Conservation (phyloP, 2,329 filamentous ascomycete genomes). For the Zymoseptoria crescenta region DNA sequence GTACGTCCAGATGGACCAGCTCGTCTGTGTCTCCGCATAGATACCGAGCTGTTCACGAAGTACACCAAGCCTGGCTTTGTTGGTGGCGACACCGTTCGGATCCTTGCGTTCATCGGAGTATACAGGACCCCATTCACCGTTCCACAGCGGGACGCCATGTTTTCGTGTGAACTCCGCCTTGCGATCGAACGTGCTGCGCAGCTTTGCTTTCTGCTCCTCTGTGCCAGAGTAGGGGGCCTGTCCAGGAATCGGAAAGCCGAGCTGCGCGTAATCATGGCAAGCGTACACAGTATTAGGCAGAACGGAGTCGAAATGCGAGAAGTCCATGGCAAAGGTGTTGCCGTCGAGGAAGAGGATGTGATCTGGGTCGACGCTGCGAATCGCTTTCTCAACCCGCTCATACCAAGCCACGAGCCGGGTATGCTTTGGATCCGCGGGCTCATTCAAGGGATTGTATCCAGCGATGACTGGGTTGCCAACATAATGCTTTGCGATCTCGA, state of each 20-base stretch:
- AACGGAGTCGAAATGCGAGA: slow-evolving; percentile 34
- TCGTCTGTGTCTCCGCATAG: slow-evolving; percentile 45
- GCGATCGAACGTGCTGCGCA: slow-evolving; percentile 39
- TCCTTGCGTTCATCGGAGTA: slow-evolving; percentile 38
- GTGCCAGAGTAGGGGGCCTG: slow-evolving; percentile 34
- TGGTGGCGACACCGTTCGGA: slow-evolving; percentile 31
- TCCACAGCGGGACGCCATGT: slow-evolving; percentile 42
- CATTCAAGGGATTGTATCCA: slow-evolving; percentile 47
- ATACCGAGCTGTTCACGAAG: slow-evolving; percentile 42
- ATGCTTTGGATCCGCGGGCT: slow-evolving; percentile 44
- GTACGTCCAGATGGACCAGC: slow-evolving; percentile 47
- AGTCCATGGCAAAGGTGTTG: slow-evolving; percentile 35
- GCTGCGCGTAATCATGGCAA: slow-evolving; percentile 47
- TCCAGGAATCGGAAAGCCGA: slow-evolving; percentile 43
- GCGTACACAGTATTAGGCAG: slow-evolving; percentile 45
- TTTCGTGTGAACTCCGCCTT: slow-evolving; percentile 43
- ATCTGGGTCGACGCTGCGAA: slow-evolving; percentile 40
- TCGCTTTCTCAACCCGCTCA: slow-evolving; percentile 39
- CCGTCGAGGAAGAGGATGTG: slow-evolving; percentile 40
- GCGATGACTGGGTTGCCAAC: slow-evolving; percentile 40
- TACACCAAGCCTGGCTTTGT: slow-evolving; percentile 36
- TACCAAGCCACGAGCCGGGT: slow-evolving; percentile 41
- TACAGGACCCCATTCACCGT: slow-evolving; percentile 44
- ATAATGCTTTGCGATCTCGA: slow-evolving; percentile 40
- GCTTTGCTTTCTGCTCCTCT: slow-evolving; percentile 35